Conservation (phyloP, 1,139 yeast species). For the Protomyces macrosporus region DNA sequence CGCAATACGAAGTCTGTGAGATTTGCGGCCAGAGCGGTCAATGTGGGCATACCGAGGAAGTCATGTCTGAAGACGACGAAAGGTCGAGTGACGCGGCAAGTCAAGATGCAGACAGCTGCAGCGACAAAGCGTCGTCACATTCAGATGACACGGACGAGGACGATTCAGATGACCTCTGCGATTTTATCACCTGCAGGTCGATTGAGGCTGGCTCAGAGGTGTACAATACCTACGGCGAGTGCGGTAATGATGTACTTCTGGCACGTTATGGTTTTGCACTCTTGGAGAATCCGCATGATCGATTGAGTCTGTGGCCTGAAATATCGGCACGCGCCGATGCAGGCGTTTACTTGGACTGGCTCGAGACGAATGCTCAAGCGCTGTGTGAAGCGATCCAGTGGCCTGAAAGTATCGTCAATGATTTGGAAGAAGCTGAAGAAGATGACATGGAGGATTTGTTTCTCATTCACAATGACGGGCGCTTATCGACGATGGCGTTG, state of each 20-base stretch:
- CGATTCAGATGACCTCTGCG: constrained; percentile 33
- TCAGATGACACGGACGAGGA: background rate
- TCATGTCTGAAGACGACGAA: constrained; percentile 38
- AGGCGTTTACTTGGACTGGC: background rate
- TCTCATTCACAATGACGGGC: background rate
- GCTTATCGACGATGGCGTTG: background rate
- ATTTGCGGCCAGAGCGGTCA: constrained; percentile 58
- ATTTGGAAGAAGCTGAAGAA: background rate
- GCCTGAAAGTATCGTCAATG: background rate
- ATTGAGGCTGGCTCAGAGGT: constrained; percentile 55
- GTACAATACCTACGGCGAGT: constrained; percentile 72
- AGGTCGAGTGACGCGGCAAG: constrained; percentile 32
- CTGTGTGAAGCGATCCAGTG: constrained; percentile 1
- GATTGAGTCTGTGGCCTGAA: constrained; percentile 38
- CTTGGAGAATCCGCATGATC: constrained; percentile 53
- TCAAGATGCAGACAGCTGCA: constrained; percentile 28
- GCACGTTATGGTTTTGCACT: constrained; percentile 73
- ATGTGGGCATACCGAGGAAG: constrained; percentile 59
- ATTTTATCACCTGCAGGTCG: constrained; percentile 54
- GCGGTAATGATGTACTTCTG: constrained; percentile 58
- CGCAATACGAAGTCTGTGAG: constrained; percentile 64
- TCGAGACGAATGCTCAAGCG: constrained; percentile 1
- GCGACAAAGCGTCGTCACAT: background rate
- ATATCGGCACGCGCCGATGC: background rate
- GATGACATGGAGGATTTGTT: background rate